Conservation (phyloP, 2,329 filamentous ascomycete species). For the Aspergillus neoniger region DNA sequence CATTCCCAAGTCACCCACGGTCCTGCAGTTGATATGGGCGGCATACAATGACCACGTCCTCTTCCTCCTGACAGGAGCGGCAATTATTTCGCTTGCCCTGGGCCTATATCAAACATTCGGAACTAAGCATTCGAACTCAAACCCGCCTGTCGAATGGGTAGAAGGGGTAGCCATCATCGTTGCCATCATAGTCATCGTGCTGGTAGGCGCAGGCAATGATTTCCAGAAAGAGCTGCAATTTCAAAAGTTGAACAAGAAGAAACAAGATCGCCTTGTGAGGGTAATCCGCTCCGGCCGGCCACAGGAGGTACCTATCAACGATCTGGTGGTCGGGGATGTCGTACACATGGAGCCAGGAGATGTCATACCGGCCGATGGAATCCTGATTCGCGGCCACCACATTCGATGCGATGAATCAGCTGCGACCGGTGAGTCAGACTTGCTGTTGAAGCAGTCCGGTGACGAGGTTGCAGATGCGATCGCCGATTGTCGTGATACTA, state of each 20-base stretch:
- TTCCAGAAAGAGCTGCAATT: slow-evolving; percentile 74
- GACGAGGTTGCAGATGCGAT: slow-evolving; percentile 13
- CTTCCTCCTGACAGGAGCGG: slow-evolving; percentile 67
- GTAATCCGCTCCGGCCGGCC: slow-evolving; percentile 60
- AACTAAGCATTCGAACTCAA: slow-evolving; percentile 22
- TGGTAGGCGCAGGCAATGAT: slow-evolving; percentile 70
- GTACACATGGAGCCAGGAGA: slow-evolving; percentile 54
- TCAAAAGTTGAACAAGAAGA: slow-evolving; percentile 61
- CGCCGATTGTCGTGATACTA: slow-evolving; percentile 39
- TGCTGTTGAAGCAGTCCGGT: slow-evolving; percentile 13
- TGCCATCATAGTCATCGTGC: slow-evolving; percentile 68
- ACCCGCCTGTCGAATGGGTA: slow-evolving; percentile 64
- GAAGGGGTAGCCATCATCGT: slow-evolving; percentile 72
- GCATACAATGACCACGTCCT: slow-evolving; percentile 78
- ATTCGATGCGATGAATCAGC: slow-evolving; percentile 27
- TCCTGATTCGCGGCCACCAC: slow-evolving; percentile 60
- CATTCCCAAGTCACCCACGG: slow-evolving; percentile 65
- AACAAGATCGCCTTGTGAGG: slow-evolving; percentile 73
- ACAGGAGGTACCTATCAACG: slow-evolving; percentile 53
- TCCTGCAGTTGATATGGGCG: slow-evolving; percentile 69
- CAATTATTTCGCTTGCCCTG: slow-evolving; percentile 69
- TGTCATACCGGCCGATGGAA: slow-evolving; percentile 67
- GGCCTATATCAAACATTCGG: slow-evolving; percentile 60
- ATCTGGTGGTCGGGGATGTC: slow-evolving; percentile 50
- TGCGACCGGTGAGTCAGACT: slow-evolving; percentile 22